phyloP scores from a whole-genome alignment of 169 alveolate species.

The Eimeria maxima region DNA sequence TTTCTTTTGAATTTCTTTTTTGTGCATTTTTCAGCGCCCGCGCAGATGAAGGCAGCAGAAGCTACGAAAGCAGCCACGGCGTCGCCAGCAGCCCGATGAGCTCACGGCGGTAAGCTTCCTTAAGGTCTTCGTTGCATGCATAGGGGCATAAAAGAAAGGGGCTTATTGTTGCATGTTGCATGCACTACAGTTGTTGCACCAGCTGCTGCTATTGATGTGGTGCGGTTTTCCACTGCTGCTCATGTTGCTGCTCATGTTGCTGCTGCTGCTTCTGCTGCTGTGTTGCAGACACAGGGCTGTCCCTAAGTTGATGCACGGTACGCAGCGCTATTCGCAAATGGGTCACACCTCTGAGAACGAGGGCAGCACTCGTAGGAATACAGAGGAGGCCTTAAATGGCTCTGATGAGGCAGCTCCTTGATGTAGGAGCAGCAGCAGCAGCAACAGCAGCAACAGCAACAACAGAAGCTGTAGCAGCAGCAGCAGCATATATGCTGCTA shows the following conservation, averaged over 20 bases:
- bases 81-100: neutral
- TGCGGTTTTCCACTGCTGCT: neutral
- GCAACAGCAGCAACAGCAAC: slow-evolving; percentile 6
- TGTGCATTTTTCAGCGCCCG: neutral
- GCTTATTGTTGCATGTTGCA: neutral
- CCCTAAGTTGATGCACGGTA: slow-evolving; percentile 25
- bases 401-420: slow-evolving; percentile 24
- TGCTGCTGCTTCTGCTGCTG: neutral
- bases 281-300: slow-evolving; percentile 23
- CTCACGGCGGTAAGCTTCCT: neutral
- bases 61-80: slow-evolving; percentile 48
- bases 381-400: slow-evolving; percentile 7
- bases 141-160: too few species aligned
- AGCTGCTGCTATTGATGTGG: neutral
- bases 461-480: too few species aligned
- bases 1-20: neutral
- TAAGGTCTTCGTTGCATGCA: neutral
- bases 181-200: neutral
- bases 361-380: slow-evolving; percentile 20
- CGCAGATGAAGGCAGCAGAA: slow-evolving; percentile 17
- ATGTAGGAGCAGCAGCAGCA: neutral
- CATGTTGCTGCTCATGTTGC: neutral
- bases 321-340: slow-evolving; percentile 27
- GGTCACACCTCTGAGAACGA: slow-evolving; percentile 26
- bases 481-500: too few species aligned